Evolutionary conservation across 1,139 yeast species (phyloP), one percentile per base, ranked within the genome.

Genomic region (Diutina scorzettiae): DNA sequence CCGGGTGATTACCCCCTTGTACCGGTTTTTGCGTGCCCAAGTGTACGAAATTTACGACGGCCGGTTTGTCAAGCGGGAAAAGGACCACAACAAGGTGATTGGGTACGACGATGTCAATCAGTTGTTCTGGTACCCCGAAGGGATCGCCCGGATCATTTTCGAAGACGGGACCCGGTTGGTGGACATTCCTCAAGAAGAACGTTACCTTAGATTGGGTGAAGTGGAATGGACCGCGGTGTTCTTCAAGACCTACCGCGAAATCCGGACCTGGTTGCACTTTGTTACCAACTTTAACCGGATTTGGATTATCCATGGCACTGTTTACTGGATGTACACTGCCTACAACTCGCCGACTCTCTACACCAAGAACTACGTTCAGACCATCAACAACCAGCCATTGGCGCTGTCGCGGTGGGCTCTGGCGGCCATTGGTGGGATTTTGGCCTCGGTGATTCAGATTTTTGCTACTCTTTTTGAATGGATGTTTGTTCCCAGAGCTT

Each of bases 21-120:
- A 93, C 68, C 76, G 82, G 56, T 91, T 76, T 71, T 73, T 91
- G 51, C 83, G 97, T 67, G 79, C 93, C 51, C 97, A 91, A 66
- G 96, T 91, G 46, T 91, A 89, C 58, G 97, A 91, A 66, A 79
- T 91, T 53, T 73, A 81, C 53, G 96, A 89, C 52, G 97, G 97
- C 48, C 84, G 93, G 65, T 93, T 81, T 56, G 93, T 91, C 53
- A 93, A 93, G 69, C 89, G 99, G 63, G 98, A 91, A 72, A 83
- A 76, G 56, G 98, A 91, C 64, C 98, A 93, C 69, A 83, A 87
- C 69, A 75, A 83, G 59, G 76, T 91, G 52, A 81, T 91, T 58
- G 98, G 98, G 63, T 91, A 91, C 62, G 99, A 91, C 69, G 98
- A 93, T 70, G 94, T 91, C 48, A 91, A 93, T 66, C 99, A 93